phyloP scores from a whole-genome alignment of 371 early-diverging fungal genomes.

The Coemansia sp. region DNA sequence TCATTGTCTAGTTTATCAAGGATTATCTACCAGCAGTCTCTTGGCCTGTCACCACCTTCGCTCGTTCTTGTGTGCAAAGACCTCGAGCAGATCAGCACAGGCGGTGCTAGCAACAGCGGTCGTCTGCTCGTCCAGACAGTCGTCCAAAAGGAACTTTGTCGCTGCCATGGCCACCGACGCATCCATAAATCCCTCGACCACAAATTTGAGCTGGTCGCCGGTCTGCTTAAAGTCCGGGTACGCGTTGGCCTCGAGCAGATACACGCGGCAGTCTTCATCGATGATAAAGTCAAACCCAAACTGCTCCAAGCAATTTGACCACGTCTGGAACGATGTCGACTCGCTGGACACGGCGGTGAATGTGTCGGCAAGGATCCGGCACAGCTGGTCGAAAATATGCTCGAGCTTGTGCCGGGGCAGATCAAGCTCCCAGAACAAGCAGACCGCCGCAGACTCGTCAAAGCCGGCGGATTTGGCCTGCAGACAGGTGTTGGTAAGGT shows the following conservation, averaged over 20 bases:
- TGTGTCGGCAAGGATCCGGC: slow-evolving; percentile 57
- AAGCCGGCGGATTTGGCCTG: slow-evolving; percentile 59
- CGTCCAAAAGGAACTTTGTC: slow-evolving; percentile 17
- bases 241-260: slow-evolving; percentile 70
- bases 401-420: slow-evolving; percentile 49
- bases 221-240: slow-evolving; percentile 78
- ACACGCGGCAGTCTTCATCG: slow-evolving; percentile 57
- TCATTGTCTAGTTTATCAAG: neutral
- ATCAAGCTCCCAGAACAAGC: slow-evolving; percentile 62
- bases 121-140: neutral
- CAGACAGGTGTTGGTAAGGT: slow-evolving; percentile 73
- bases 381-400: slow-evolving; percentile 61
- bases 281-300: slow-evolving; percentile 74
- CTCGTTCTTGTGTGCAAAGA: slow-evolving; percentile 31
- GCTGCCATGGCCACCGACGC: slow-evolving; percentile 55
- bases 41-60: slow-evolving; percentile 22
- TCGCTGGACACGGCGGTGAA: slow-evolving; percentile 65
- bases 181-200: slow-evolving; percentile 64
- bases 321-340: slow-evolving; percentile 67
- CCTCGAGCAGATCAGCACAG: slow-evolving; percentile 21
- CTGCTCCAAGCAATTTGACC: slow-evolving; percentile 67
- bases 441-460: slow-evolving; percentile 61
- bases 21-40: neutral
- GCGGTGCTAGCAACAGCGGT: slow-evolving; percentile 13
- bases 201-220: slow-evolving; percentile 56